Conservation (phyloP, 176 grass and related monocot species). For the Coix lacrymajobi region DNA sequence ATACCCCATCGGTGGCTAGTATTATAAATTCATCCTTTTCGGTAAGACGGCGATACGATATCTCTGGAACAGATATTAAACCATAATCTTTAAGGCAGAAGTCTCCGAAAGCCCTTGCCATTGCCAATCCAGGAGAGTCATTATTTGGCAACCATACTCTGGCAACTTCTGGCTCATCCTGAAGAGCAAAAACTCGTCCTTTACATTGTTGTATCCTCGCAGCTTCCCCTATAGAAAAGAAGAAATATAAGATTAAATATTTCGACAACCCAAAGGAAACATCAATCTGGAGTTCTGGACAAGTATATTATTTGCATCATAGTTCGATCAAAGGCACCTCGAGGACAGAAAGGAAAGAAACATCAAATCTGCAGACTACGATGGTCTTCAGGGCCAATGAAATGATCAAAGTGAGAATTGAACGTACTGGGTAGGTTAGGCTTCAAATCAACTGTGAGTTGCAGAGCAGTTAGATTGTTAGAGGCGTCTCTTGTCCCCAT, state of each 20-base stretch:
- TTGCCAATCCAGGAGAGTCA: slow-evolving; percentile 91
- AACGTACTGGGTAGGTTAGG: slow-evolving; percentile 94
- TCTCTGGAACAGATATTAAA: slow-evolving; percentile 97
- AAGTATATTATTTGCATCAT: background rate
- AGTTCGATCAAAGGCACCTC: background rate
- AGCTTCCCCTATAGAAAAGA: slow-evolving; percentile 77
- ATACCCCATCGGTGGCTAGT: slow-evolving; percentile 96
- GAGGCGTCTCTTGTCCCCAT: slow-evolving; percentile 72
- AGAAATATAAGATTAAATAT: slow-evolving; percentile 16
- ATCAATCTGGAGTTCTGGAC: background rate
- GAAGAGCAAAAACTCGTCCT: slow-evolving; percentile 95
- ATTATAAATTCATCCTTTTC: slow-evolving; percentile 87
- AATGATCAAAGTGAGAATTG: slow-evolving; percentile 1
- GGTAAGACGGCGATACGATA: slow-evolving; percentile 78
- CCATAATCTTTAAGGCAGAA: slow-evolving; percentile 99
- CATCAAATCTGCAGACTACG: background rate
- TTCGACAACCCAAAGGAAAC: slow-evolving; percentile 8
- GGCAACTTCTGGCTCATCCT: slow-evolving; percentile 97
- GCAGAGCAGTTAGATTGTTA: slow-evolving; percentile 88
- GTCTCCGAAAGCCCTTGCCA: slow-evolving; percentile 99
- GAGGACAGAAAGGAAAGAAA: background rate
- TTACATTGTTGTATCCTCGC: slow-evolving; percentile 90
- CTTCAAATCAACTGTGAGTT: slow-evolving; percentile 98
- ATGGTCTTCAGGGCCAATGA: background rate
- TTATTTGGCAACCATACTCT: slow-evolving; percentile 97